A percentile compares a stretch with the other conserved stretches of the same genome.
These are phyloP conservation scores for Trichoderma oligosporum DNA, from an alignment of 2,329 filamentous ascomycete genomes.

Conservation along the genomic window DNA sequence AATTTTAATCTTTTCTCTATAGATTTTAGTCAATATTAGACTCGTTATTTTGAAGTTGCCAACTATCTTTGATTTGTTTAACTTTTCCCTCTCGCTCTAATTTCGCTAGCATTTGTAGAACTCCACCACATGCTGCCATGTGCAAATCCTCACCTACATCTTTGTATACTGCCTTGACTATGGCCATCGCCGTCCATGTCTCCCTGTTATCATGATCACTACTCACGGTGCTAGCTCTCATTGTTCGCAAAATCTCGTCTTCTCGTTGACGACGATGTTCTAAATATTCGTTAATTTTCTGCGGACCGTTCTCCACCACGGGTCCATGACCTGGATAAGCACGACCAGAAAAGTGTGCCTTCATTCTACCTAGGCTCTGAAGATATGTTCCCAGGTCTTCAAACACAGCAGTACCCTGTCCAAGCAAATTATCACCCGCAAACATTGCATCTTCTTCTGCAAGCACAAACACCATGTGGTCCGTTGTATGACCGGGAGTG, in stretches of 20 bases:
- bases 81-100: slow-evolving; percentile 70
- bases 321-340: slow-evolving; percentile 88
- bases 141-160: slow-evolving; percentile 74
- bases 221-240: slow-evolving; percentile 43
- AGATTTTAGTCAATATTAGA: background rate
- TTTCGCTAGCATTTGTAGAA: slow-evolving; percentile 77
- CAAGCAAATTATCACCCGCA: slow-evolving; percentile 84
- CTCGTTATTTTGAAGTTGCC: slow-evolving; percentile 27
- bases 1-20: background rate
- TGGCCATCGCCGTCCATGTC: slow-evolving; percentile 67
- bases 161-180: slow-evolving; percentile 84
- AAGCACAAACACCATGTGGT: slow-evolving; percentile 77
- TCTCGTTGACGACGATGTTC: slow-evolving; percentile 75
- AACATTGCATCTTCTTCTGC: slow-evolving; percentile 80
- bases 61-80: slow-evolving; percentile 33
- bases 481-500: slow-evolving; percentile 67
- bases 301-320: slow-evolving; percentile 67
- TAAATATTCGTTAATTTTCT: slow-evolving; percentile 78
- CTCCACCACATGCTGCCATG: slow-evolving; percentile 68
- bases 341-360: slow-evolving; percentile 57
- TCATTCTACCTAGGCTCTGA: slow-evolving; percentile 65
- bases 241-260: slow-evolving; percentile 65
- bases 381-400: slow-evolving; percentile 71
- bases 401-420: slow-evolving; percentile 82
- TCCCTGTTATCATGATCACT: slow-evolving; percentile 6